A percentile compares a stretch with the other conserved stretches of the same genome.
Evolutionary conservation across 2,329 filamentous ascomycete genomes (phyloP).

Genomic region (Fusarium guadeloupense): DNA sequence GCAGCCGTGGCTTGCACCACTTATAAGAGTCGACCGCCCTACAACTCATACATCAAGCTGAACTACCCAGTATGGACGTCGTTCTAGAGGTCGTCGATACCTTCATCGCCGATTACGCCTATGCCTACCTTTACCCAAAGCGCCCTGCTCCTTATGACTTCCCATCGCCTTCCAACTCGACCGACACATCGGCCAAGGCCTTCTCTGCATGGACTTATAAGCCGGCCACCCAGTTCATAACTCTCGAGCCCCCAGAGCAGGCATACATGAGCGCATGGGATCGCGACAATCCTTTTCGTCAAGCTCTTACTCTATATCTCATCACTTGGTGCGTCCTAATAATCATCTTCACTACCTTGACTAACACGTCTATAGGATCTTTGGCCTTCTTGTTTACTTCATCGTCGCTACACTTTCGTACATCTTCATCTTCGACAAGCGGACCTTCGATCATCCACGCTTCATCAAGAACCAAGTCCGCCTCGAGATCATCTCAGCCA

Average conservation of each 20-base stretch:
- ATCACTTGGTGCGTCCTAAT: slow-evolving; percentile 78
- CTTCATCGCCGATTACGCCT: slow-evolving; percentile 81
- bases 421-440: slow-evolving; percentile 89
- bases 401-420: slow-evolving; percentile 85
- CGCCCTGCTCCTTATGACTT: slow-evolving; percentile 63
- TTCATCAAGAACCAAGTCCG: slow-evolving; percentile 93
- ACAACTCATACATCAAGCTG: neutral
- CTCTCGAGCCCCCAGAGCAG: slow-evolving; percentile 74
- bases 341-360: neutral
- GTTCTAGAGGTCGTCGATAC: slow-evolving; percentile 87
- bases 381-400: slow-evolving; percentile 87
- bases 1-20: neutral
- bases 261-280: slow-evolving; percentile 82
- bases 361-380: slow-evolving; percentile 68
- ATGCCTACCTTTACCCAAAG: slow-evolving; percentile 75
- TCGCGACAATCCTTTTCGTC: slow-evolving; percentile 80
- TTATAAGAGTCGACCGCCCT: neutral
- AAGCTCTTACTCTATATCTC: slow-evolving; percentile 78
- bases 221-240: slow-evolving; percentile 76
- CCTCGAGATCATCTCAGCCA: slow-evolving; percentile 85
- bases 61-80: slow-evolving; percentile 78
- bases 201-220: slow-evolving; percentile 74
- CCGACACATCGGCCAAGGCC: slow-evolving; percentile 57
- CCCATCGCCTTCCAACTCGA: slow-evolving; percentile 61
- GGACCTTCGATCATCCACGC: slow-evolving; percentile 87